Percentiles rank a stretch among this genome's conserved stretches.
Conservation (phyloP, 2,329 filamentous ascomycete species). For the Pseudogymnoascus sp. region DNA sequence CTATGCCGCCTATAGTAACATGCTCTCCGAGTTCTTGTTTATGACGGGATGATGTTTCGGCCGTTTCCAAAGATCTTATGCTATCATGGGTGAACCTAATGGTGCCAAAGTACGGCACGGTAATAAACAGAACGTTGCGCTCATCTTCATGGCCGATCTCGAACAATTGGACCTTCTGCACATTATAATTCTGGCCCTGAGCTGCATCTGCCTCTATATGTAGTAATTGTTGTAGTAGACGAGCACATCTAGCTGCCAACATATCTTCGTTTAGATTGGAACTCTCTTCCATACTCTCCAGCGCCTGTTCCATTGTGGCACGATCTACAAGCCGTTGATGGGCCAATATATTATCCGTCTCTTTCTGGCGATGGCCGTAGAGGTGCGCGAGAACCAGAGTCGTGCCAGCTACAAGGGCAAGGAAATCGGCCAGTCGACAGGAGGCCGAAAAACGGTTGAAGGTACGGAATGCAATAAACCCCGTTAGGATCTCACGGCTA, state of each 20-base stretch:
- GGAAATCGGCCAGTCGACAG: slow-evolving; percentile 31
- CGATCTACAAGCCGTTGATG: slow-evolving; percentile 35
- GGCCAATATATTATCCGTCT: slow-evolving; percentile 24
- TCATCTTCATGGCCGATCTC: slow-evolving; percentile 11
- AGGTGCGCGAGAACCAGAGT: slow-evolving; percentile 33
- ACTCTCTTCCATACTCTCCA: slow-evolving; percentile 28
- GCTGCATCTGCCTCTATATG: slow-evolving; percentile 28
- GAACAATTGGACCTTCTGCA: neutral
- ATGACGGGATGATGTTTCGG: neutral
- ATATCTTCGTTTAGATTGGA: slow-evolving; percentile 25
- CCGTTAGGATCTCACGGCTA: slow-evolving; percentile 31
- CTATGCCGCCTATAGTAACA: neutral
- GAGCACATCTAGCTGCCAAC: slow-evolving; percentile 26
- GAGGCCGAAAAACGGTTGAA: slow-evolving; percentile 25
- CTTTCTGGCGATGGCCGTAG: slow-evolving; percentile 22
- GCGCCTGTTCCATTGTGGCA: slow-evolving; percentile 31
- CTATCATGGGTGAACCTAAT: slow-evolving; percentile 26
- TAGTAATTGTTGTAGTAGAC: slow-evolving; percentile 26
- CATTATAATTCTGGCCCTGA: slow-evolving; percentile 12
- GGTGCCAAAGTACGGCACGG: slow-evolving; percentile 27
- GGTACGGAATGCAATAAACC: slow-evolving; percentile 29
- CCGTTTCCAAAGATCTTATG: neutral
- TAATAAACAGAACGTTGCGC: slow-evolving; percentile 2
- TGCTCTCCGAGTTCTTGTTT: neutral
- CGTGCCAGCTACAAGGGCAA: slow-evolving; percentile 31